These are phyloP conservation scores for Hypoxylon intermedium DNA, from an alignment of 495 filamentous ascomycete genomes.

Conservation along the genomic window DNA sequence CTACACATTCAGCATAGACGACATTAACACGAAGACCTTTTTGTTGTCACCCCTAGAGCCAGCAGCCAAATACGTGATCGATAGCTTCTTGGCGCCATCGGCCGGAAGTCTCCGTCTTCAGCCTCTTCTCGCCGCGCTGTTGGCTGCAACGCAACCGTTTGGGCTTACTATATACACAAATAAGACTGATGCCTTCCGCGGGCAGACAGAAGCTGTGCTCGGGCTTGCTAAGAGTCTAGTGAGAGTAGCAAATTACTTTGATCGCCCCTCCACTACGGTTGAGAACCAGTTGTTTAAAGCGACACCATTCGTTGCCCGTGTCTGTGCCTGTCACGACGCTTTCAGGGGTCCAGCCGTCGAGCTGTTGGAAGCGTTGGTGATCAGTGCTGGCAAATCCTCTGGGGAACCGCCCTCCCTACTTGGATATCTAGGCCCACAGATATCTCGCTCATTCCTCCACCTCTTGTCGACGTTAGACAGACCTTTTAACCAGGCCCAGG, in stretches of 20 bases:
- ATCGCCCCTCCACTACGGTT: constrained; percentile 65
- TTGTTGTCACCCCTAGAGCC: constrained; percentile 67
- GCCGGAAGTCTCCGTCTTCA: constrained; percentile 74
- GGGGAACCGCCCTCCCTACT: constrained; percentile 88
- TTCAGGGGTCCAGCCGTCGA: constrained; percentile 70
- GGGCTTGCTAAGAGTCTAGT: constrained; percentile 72
- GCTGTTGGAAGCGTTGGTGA: constrained; percentile 77
- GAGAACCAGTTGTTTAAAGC: constrained; percentile 82
- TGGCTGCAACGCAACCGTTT: constrained; percentile 69
- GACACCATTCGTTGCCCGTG: constrained; percentile 73
- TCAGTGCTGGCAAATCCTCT: constrained; percentile 64
- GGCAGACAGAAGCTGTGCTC: constrained; percentile 69
- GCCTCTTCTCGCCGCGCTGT: constrained; percentile 74
- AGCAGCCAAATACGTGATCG: constrained; percentile 75
- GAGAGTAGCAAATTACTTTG: constrained; percentile 69
- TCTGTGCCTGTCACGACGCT: constrained; percentile 74
- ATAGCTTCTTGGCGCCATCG: constrained; percentile 74
- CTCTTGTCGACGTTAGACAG: constrained; percentile 79
- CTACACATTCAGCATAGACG: constrained; percentile 76
- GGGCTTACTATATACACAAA: constrained; percentile 68
- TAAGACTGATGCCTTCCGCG: constrained; percentile 62
- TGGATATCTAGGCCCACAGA: constrained; percentile 81
- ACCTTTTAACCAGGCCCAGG: constrained; percentile 66
- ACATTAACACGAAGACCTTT: constrained; percentile 62
- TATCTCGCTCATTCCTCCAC: constrained; percentile 81